Evolutionary conservation across 352 stramenopile species (phyloP).

Genomic region (Pythium aphanidermatum): DNA sequence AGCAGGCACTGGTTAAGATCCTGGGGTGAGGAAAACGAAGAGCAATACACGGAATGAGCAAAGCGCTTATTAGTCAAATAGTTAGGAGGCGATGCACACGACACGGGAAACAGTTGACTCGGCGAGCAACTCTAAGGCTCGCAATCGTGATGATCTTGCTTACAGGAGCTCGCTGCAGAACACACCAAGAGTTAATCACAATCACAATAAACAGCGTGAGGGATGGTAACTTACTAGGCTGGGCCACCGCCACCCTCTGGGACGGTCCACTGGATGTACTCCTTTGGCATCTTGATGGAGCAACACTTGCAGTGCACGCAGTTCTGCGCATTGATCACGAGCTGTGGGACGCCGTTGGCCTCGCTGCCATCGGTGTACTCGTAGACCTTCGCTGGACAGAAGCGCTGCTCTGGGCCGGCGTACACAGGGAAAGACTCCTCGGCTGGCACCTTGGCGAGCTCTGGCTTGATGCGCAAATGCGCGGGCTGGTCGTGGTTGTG

Average conservation of each 20-base stretch:
- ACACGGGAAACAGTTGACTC: too few species aligned
- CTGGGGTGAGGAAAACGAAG: constrained; percentile 24
- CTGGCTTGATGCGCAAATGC: constrained; percentile 95
- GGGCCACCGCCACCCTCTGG: constrained; percentile 97
- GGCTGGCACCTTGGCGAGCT: constrained; percentile 81
- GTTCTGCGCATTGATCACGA: constrained; percentile 99
- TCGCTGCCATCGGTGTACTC: constrained; percentile 96
- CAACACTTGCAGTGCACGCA: constrained; percentile 99
- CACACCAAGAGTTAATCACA: constrained; percentile 25
- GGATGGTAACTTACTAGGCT: constrained; percentile 94
- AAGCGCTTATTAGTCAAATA: constrained; percentile 5
- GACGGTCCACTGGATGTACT: constrained; percentile 99
- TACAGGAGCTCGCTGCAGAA: constrained; percentile 69
- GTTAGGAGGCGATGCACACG: constrained; percentile 1
- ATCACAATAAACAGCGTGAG: not conserved
- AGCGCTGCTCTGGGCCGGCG: constrained; percentile 95
- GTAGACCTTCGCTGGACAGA: constrained; percentile 98
- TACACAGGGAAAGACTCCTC: constrained; percentile 90
- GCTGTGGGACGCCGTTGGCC: constrained; percentile 78
- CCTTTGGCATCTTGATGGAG: constrained; percentile 98
- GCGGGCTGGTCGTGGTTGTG: constrained; percentile 98
- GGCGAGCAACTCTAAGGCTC: not conserved
- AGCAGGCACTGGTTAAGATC: constrained; percentile 80
- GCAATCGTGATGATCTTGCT: constrained; percentile 2
- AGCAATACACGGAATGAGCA: not conserved